phyloP scores from a whole-genome alignment of 2,329 filamentous ascomycete species.

The Colletotrichum sojae region DNA sequence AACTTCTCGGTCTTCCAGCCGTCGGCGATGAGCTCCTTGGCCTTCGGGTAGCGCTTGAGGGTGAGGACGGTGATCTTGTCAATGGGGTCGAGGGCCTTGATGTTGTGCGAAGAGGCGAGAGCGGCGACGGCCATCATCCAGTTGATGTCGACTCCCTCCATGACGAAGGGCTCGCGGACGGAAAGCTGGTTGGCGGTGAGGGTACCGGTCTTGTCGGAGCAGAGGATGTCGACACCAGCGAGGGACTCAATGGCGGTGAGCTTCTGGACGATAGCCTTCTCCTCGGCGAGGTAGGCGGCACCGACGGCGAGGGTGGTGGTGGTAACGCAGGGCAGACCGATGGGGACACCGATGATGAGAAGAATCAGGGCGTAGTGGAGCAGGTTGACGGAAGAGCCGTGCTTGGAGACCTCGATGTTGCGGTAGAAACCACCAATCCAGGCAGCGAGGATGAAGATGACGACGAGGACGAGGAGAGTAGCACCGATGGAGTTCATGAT shows the following conservation, averaged over 20 bases:
- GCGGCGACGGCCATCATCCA: constrained; percentile 89
- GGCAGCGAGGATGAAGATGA: constrained; percentile 81
- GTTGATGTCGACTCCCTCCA: constrained; percentile 83
- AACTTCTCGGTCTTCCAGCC: constrained; percentile 85
- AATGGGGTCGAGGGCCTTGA: constrained; percentile 84
- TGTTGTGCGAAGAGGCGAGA: constrained; percentile 83
- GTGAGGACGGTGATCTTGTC: constrained; percentile 85
- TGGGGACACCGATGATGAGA: constrained; percentile 83
- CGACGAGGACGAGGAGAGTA: constrained; percentile 79
- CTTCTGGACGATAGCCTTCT: constrained; percentile 86
- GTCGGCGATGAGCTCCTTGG: constrained; percentile 80
- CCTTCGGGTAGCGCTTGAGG: constrained; percentile 82
- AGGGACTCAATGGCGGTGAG: constrained; percentile 84
- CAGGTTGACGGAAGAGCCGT: constrained; percentile 69
- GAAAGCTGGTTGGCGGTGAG: constrained; percentile 82
- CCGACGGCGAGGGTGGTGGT: constrained; percentile 84
- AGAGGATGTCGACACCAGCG: constrained; percentile 82
- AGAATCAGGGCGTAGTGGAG: constrained; percentile 79
- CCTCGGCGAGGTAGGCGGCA: constrained; percentile 82
- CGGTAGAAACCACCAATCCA: constrained; percentile 88
- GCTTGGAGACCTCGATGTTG: constrained; percentile 73
- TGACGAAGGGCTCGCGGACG: constrained; percentile 83
- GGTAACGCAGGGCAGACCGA: constrained; percentile 84
- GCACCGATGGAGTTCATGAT: constrained; percentile 89
- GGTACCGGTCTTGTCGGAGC: constrained; percentile 87